Base-by-base conservation (phyloP, 768 basidiomycete genomes). In the Trametes villosa region DNA sequence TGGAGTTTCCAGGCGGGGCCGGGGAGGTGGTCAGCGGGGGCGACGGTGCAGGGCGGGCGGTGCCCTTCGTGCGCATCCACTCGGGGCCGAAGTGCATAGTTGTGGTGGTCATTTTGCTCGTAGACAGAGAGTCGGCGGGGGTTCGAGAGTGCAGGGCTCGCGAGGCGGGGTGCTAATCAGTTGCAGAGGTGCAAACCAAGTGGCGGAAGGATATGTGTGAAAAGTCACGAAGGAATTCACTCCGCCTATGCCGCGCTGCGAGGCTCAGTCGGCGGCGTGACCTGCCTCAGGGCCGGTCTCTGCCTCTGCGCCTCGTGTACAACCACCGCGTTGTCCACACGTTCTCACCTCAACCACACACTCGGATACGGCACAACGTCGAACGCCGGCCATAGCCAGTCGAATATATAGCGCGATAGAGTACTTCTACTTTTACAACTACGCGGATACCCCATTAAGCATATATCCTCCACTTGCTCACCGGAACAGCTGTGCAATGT, bases 1-100 rank as follows among this genome's bases (percentile, higher is more conserved):
- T 86, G 20, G 85, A 86, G 72, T 79, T 80, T 75, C 77, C 82
- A 60, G 81, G 79, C 53, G 74, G 74, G 54, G 74, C 74, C 58
- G 70, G 72, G 66, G 72, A 73, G 31, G 72, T 65, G 27, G 70
- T 59, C 59, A 74, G 71, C 38, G 83, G 83, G 29, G 87, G 87
- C 26, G 88, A 84, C 2, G 89, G 52, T 73, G 79, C 64, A 80
- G 86, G 42, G 79, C 75, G 70, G 81, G 85, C 62, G 81, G 70
- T 67, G 45, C 81, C 83, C 63, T 92, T 92, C 66, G 86, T 83
- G 69, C 92, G 86, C 92, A 94, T 93, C 92, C 92, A 94, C 77
- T 94, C 92, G 47, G 92, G 92, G 70, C 91, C 92, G 80, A 94
- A 94, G 74, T 93, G 92, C 86, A 94, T 89, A 12, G 90, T 87